Evolutionary conservation across 768 basidiomycete species (phyloP), one percentile per base, ranked within the genome.

Genomic region (Naganishia vaughanmartiniae): DNA sequence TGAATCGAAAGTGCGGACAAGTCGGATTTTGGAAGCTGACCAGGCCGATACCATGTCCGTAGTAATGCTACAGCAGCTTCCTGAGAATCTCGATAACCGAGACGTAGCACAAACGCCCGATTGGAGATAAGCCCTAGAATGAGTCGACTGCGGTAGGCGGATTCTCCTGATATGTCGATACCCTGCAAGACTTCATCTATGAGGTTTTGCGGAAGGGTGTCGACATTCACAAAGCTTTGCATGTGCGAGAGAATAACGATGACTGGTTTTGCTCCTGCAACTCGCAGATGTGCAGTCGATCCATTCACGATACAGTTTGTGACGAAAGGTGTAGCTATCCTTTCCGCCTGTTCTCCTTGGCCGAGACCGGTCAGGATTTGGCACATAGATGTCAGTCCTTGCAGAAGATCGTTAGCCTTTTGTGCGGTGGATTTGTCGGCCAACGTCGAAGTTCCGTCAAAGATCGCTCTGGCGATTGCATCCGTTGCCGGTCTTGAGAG

Each of bases 1-100:
- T 54, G 68, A n/a, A 69, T 63, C 36, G 57, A 14, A 39, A 69
- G 39, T 42, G 60, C 60, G n/a, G 60, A 45, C 15, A 63, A 26
- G 39, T 63, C 60, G 42, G 39, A 45, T 63, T 45, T 63, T n/a
- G 39, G 30, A 3, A 63, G 36, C 31, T 42, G 24, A 36, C 60
- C 60, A 26, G 60, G 39, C 24, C 24, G 36, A 30, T 63, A 63
- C 60, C 60, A 63, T n/a, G n/a, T 24, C 28, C 42, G 39, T 0
- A 63, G 21, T 7, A 63, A 36, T 9, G 33, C 28, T 4, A 26
- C 26, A 28, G 39, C n/a, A 24, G 39, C 60, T 45, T 63, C 39
- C 26, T 63, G 36, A 1, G 60, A n/a, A 1, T 2, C 19, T 26
- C 6, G n/a, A 42, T 42, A 63, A 24, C 60, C 60, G 12, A 63